phyloP scores from a whole-genome alignment of 805 yeast species.

The Pichia occidentalis region DNA sequence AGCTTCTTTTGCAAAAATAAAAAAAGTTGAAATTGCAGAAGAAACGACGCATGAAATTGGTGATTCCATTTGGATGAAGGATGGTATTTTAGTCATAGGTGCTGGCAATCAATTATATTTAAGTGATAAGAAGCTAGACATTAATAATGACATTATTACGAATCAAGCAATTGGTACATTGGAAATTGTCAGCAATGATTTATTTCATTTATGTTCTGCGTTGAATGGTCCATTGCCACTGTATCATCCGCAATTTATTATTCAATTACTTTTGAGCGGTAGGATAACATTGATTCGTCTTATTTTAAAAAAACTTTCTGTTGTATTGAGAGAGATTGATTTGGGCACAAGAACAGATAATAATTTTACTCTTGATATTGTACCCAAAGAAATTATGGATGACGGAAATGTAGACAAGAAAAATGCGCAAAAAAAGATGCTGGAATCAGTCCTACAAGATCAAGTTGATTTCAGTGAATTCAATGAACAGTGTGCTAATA shows the following conservation, averaged over 20 bases:
- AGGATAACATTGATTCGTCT: conserved; percentile 48
- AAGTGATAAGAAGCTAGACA: conserved; percentile 63
- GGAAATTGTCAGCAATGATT: conserved; percentile 45
- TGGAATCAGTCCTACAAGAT: conserved; percentile 10
- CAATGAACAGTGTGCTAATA: conserved; percentile 31
- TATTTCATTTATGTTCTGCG: conserved; percentile 66
- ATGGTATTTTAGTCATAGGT: conserved; percentile 75
- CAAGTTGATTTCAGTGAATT: conserved; percentile 19
- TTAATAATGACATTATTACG: conserved; percentile 42
- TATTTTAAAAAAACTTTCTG: conserved; percentile 48
- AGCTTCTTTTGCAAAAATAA: conserved; percentile 73
- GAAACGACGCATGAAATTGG: conserved; percentile 80
- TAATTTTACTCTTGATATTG: conserved; percentile 23
- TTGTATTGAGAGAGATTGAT: conserved; percentile 48
- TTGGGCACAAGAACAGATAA: conserved; percentile 23
- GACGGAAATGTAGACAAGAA: conserved; percentile 1
- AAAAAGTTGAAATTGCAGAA: conserved; percentile 60
- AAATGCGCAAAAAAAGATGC: not conserved
- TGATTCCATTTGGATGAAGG: conserved; percentile 79
- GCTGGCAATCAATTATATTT: conserved; percentile 86
- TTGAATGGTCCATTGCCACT: conserved; percentile 86
- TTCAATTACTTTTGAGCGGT: conserved; percentile 65
- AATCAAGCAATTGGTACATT: conserved; percentile 52
- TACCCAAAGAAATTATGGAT: conserved; percentile 1
- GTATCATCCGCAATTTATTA: conserved; percentile 83